phyloP scores from a whole-genome alignment of 768 basidiomycete genomes.

The Amyloporia xantha region DNA sequence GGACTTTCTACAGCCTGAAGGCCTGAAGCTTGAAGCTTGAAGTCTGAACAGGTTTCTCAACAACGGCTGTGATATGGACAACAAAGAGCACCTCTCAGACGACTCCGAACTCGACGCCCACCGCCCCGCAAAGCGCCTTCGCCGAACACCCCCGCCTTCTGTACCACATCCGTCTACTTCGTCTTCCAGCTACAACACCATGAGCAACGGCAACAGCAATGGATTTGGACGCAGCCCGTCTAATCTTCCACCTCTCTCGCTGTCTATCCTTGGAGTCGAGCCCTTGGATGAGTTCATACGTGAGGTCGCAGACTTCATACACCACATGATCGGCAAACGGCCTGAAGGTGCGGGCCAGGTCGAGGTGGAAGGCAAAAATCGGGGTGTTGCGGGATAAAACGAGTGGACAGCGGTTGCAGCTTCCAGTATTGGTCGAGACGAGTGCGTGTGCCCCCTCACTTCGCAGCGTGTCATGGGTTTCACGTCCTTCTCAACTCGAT shows the following conservation, averaged over 20 bases:
- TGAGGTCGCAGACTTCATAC: constrained; percentile 85
- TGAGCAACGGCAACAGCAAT: constrained; percentile 18
- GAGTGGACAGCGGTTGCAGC: constrained; percentile 47
- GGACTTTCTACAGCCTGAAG: too few species aligned
- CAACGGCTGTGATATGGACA: constrained; percentile 16
- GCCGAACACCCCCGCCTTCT: constrained; percentile 28
- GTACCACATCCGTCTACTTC: neutral
- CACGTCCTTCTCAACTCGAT: neutral
- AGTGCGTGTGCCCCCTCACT: constrained; percentile 44
- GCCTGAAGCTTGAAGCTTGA: too few species aligned
- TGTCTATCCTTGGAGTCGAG: constrained; percentile 83
- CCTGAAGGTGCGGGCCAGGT: constrained; percentile 42
- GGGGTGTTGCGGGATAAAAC: constrained; percentile 61
- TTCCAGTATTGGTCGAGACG: constrained; percentile 79
- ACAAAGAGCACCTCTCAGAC: constrained; percentile 18
- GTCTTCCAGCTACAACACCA: constrained; percentile 16
- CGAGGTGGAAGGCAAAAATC: constrained; percentile 90
- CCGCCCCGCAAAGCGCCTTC: constrained; percentile 32
- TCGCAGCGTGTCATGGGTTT: neutral
- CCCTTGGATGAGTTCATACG: constrained; percentile 91
- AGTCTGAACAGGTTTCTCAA: too few species aligned
- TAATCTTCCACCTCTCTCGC: constrained; percentile 57
- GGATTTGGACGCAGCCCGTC: constrained; percentile 9
- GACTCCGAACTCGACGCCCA: constrained; percentile 23
- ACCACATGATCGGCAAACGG: constrained; percentile 57